Conservation (phyloP, 2,329 filamentous ascomycete species). For the Beauveria brongniartii region DNA sequence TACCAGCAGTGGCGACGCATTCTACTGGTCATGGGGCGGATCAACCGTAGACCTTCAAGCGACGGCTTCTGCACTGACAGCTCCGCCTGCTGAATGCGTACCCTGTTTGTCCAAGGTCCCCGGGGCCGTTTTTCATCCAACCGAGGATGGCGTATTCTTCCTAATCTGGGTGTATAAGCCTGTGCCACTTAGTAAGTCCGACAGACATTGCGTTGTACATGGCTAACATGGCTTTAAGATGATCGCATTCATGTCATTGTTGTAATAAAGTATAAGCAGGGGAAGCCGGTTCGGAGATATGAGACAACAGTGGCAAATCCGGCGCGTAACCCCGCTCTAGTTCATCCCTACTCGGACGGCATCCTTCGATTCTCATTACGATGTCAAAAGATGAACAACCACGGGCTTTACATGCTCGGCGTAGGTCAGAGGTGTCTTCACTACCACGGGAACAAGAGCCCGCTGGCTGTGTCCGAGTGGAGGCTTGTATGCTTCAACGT, state of each 20-base stretch:
- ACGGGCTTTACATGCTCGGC: conserved; percentile 8
- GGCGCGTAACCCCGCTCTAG: not conserved
- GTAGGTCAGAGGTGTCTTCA: conserved; percentile 1
- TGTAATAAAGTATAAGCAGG: conserved; percentile 2
- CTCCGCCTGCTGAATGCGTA: not conserved
- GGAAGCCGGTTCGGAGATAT: not conserved
- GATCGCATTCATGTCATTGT: conserved; percentile 5
- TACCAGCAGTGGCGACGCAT: conserved; percentile 1
- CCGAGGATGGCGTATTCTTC: not conserved
- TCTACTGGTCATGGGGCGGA: conserved; percentile 6
- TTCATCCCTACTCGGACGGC: not conserved
- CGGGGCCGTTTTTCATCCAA: conserved; percentile 1
- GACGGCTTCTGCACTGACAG: not conserved
- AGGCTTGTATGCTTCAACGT: conserved; percentile 9
- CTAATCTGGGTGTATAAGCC: conserved; percentile 3
- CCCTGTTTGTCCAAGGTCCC: conserved; percentile 4
- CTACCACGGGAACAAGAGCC: not conserved
- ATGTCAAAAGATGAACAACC: conserved; percentile 8
- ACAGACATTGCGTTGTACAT: not conserved
- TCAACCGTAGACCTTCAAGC: conserved; percentile 1
- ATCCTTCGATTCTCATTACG: conserved; percentile 8
- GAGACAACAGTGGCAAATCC: conserved; percentile 5
- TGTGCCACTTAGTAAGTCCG: not conserved
- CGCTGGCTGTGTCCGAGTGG: not conserved
- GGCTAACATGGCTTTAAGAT: not conserved